Base-by-base conservation (phyloP, 306 rosid genomes). In the Ceratonia siliqua region DNA sequence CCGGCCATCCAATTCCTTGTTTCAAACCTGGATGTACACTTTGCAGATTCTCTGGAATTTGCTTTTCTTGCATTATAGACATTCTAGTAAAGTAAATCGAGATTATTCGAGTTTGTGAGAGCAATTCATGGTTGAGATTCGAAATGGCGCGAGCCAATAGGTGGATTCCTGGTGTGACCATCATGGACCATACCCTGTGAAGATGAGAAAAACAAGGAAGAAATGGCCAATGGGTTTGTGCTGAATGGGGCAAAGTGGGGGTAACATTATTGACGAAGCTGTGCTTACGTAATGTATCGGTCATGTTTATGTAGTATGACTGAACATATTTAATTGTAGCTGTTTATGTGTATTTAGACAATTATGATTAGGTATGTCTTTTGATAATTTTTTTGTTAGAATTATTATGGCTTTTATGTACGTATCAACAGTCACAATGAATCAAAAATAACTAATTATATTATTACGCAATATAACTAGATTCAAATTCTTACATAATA, bases 41-140 rank as follows among this genome's bases (percentile, higher is more conserved):
- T 61, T 13, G 24, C 13, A 24, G 25, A 62, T 17, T 27, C 38
- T 17, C 46, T 72, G 43, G 43, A 13, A 54, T 65, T 82, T 38
- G 69, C 78, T 62, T 83, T 76, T 30, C 56, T 55, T 53, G 63
- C 79, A 62, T 73, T 35, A 68, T 8, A 7, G 68, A 63, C 80
- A 54, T 79, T 82, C 13, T n/a, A 10, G 21, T 33, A 10, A 62
- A 24, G 28, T 3, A 45, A 72, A 67, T 87, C 62, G 79, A 70
- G 89, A 84, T 79, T 62, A 75, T 82, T 59, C 74, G 5, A 79
- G 75, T 10, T 78, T 72, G 81, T 73, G 82, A 63, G 68, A 54
- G 33, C 11, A 41, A 65, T 65, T 39, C 64, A 58, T 13, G 83
- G 80, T 42, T 41, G 28, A 78, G 86, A 84, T 78, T 84, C 64